Evolutionary conservation across 2,329 filamentous ascomycete species (phyloP).

Genomic region (Metarhizium humberi): DNA sequence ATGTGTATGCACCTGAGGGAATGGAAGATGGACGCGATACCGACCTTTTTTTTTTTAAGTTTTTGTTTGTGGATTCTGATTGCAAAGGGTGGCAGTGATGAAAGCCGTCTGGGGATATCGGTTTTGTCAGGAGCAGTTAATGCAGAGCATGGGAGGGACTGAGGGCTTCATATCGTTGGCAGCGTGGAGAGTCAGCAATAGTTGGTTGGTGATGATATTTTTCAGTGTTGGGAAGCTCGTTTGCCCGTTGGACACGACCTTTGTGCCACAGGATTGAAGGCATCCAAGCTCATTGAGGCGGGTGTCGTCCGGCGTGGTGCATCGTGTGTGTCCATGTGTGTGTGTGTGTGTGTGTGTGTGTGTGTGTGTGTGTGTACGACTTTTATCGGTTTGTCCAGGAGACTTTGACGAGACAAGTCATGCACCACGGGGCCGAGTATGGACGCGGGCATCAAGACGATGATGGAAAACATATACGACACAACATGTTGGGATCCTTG

Average conservation of each 20-base stretch:
- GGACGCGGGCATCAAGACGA: no score
- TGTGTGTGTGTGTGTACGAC: background rate
- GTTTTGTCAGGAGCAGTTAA: background rate
- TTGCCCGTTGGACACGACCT: background rate
- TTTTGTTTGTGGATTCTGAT: no score
- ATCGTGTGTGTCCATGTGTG: background rate
- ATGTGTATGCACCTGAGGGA: background rate
- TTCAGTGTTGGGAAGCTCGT: background rate
- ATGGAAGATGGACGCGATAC: background rate
- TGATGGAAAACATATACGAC: no score
- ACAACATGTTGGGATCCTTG: no score
- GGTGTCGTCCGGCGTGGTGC: background rate
- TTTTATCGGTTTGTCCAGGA: background rate
- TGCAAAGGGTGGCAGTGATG: background rate
- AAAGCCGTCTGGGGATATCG: no score
- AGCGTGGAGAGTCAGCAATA: background rate
- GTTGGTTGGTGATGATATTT: background rate
- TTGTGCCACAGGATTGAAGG: slow-evolving; percentile 2
- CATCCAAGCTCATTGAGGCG: slow-evolving; percentile 4
- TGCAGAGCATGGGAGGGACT: background rate
- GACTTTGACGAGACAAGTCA: background rate
- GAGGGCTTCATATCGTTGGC: background rate
- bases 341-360: no score
- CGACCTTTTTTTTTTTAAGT: no score
- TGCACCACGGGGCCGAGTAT: no score